Conservation (phyloP, 441 rosid genomes). For the Pelargonium fulgidum region DNA sequence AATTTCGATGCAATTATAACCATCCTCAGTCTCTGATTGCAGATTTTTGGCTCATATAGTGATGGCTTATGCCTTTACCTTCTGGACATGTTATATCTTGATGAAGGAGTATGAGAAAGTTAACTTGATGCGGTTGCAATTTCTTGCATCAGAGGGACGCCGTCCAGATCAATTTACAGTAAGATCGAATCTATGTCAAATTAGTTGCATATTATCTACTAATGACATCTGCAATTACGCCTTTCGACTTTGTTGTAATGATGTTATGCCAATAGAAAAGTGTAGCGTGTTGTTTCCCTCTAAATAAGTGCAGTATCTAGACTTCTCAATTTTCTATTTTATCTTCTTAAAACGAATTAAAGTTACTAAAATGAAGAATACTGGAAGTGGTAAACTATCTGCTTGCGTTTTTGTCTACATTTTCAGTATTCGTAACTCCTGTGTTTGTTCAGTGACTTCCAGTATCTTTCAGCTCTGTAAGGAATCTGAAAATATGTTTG, state of each 20-base stretch:
- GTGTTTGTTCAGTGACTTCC: too few species aligned
- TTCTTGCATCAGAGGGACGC: conserved; percentile 76
- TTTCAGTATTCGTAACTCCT: too few species aligned
- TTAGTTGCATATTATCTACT: not conserved
- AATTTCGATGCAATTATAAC: conserved; percentile 1
- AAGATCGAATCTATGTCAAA: conserved; percentile 25
- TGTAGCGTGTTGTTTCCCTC: too few species aligned
- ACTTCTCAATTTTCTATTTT: too few species aligned
- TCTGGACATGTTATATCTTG: conserved; percentile 82
- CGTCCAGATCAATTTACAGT: conserved; percentile 93
- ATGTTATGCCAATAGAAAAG: conserved; percentile 4
- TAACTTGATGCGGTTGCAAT: conserved; percentile 76
- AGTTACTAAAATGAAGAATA: not conserved
- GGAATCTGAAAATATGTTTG: not conserved
- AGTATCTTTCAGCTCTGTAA: too few species aligned
- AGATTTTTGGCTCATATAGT: conserved; percentile 78
- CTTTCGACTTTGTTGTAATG: conserved; percentile 8
- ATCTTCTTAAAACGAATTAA: too few species aligned
- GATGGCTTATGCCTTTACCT: conserved; percentile 82
- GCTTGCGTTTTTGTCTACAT: not conserved
- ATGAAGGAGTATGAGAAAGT: conserved; percentile 71
- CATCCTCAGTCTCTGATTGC: conserved; percentile 18
- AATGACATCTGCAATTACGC: not conserved
- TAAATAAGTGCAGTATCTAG: too few species aligned
- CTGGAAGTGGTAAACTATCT: not conserved